phyloP scores from a whole-genome alignment of 2,329 filamentous ascomycete species.

The Alternaria conjuncta region DNA sequence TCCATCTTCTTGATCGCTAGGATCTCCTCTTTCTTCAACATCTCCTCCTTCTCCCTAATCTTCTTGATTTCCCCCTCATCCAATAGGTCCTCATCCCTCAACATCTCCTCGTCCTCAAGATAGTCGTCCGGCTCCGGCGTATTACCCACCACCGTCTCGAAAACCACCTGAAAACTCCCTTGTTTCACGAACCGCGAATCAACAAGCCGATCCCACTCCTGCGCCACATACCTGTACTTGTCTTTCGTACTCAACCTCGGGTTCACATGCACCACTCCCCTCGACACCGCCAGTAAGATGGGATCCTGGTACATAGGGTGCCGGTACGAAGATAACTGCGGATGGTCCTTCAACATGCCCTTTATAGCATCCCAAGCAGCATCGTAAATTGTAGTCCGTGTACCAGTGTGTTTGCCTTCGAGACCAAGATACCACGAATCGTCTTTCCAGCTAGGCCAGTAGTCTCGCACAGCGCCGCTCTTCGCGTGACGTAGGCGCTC shows the following conservation, averaged over 20 bases:
- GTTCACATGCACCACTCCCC: conserved; percentile 3
- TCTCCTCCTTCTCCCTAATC: background rate
- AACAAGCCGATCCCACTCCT: conserved; percentile 23
- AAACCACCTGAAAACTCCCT: conserved; percentile 18
- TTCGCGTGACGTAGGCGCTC: background rate
- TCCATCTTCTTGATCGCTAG: background rate
- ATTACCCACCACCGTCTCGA: conserved; percentile 4
- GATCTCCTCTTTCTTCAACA: background rate
- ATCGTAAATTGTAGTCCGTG: conserved; percentile 3
- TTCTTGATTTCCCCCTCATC: background rate
- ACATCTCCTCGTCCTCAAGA: background rate
- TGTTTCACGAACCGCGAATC: conserved; percentile 17
- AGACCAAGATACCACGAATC: background rate
- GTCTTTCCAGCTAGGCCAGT: conserved; percentile 21
- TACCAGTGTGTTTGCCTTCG: conserved; percentile 8
- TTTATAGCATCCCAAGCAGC: conserved; percentile 22
- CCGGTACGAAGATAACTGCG: conserved; percentile 12
- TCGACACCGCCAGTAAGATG: conserved; percentile 16
- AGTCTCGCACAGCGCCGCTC: background rate
- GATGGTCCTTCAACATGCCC: conserved; percentile 20
- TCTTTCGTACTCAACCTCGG: background rate
- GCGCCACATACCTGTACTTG: conserved; percentile 13
- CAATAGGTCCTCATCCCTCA: background rate
- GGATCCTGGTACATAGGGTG: conserved; percentile 14
- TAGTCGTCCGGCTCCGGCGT: background rate